Evolutionary conservation across 1,284 basidiomycete species (phyloP).

Genomic region (Ceratobasidium sp.): DNA sequence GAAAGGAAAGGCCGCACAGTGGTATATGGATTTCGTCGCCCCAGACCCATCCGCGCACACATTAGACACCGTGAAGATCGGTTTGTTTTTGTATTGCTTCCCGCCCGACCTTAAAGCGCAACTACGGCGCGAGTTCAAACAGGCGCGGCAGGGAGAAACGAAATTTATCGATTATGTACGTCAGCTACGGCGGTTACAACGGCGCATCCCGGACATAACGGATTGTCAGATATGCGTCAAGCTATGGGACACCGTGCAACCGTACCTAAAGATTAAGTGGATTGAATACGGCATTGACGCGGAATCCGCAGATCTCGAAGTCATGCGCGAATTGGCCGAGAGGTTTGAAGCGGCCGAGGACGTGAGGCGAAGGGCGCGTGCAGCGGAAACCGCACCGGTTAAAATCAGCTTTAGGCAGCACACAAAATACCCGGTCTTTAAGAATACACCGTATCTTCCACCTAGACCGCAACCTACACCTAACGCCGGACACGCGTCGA

Average conservation of each 20-base stretch:
- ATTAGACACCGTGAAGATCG: not conserved
- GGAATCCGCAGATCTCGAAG: constrained; percentile 10
- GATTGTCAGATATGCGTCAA: constrained; percentile 3
- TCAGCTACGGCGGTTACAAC: not conserved
- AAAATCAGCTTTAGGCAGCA: no score
- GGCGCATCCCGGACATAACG: constrained; percentile 18
- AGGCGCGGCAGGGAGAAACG: constrained; percentile 48
- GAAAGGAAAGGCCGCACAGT: constrained; percentile 14
- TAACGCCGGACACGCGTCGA: not conserved
- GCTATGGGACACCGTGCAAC: constrained; percentile 42
- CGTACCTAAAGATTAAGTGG: constrained; percentile 42
- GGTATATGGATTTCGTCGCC: constrained; percentile 39
- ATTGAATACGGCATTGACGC: constrained; percentile 22
- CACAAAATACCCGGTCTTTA: no score
- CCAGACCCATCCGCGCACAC: constrained; percentile 18
- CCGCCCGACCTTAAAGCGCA: constrained; percentile 58
- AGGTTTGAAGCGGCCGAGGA: constrained; percentile 8
- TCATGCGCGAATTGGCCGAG: constrained; percentile 35
- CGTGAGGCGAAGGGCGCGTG: not conserved
- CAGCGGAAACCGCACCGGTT: no score
- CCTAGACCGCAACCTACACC: no score
- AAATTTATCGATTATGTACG: constrained; percentile 52
- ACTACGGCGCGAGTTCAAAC: constrained; percentile 49
- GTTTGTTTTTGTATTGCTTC: constrained; percentile 64
- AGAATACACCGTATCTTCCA: no score